phyloP scores from a whole-genome alignment of 2,329 filamentous ascomycete species.

The Botrytis squamosa region DNA sequence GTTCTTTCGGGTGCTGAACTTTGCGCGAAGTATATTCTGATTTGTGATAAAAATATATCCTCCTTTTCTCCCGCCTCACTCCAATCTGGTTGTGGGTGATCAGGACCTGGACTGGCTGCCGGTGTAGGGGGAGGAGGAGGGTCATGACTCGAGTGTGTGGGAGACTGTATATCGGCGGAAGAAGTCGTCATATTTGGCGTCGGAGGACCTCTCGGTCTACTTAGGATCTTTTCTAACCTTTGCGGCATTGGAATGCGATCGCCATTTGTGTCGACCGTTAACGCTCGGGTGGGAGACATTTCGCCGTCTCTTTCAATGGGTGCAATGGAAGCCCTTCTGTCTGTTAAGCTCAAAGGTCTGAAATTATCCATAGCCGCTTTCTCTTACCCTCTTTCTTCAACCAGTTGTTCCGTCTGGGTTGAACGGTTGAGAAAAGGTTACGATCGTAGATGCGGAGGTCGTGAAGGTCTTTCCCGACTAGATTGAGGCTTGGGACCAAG shows the following conservation, averaged over 20 bases:
- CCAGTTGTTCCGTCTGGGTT: too few relatives aligned
- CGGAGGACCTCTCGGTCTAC: constrained; percentile 56
- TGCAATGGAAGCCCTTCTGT: constrained; percentile 58
- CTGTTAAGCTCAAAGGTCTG: constrained; percentile 59
- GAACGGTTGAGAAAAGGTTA: neutral
- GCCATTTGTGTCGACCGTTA: constrained; percentile 52
- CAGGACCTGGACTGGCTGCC: constrained; percentile 63
- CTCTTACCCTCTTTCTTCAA: neutral
- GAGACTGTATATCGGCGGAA: constrained; percentile 57
- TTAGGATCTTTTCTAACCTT: constrained; percentile 55
- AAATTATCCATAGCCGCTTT: constrained; percentile 36
- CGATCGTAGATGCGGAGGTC: neutral
- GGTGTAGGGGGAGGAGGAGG: constrained; percentile 65
- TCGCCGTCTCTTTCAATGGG: constrained; percentile 49
- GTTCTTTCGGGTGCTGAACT: constrained; percentile 75
- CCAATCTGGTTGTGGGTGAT: constrained; percentile 66
- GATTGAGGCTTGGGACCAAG: constrained; percentile 7
- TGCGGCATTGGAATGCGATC: constrained; percentile 40
- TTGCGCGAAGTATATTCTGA: constrained; percentile 76
- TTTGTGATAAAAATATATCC: constrained; percentile 76
- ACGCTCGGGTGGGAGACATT: constrained; percentile 37
- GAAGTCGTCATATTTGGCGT: constrained; percentile 67
- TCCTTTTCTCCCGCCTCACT: constrained; percentile 76
- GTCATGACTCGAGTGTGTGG: constrained; percentile 40
- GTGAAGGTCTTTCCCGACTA: neutral